phyloP scores from a whole-genome alignment of 2,329 filamentous ascomycete genomes.

The Fusarium xyrophilum region DNA sequence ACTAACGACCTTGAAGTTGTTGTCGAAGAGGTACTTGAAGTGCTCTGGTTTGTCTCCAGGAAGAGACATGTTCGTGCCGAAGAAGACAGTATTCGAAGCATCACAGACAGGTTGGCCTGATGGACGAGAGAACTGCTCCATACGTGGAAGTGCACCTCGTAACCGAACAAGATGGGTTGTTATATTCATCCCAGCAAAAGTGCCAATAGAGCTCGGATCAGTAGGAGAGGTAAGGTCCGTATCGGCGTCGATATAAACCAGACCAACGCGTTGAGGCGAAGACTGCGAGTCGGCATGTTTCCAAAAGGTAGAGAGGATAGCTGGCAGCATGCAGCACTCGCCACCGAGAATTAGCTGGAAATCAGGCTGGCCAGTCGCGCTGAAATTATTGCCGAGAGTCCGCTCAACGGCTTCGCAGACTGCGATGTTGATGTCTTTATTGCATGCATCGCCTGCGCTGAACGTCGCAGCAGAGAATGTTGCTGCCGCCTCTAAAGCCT shows the following conservation, averaged over 20 bases:
- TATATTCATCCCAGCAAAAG: slow-evolving; percentile 37
- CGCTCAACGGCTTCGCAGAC: slow-evolving; percentile 21
- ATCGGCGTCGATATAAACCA: slow-evolving; percentile 37
- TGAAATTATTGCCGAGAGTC: not conserved
- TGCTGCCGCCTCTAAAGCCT: slow-evolving; percentile 16
- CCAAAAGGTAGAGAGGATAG: slow-evolving; percentile 26
- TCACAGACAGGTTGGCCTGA: slow-evolving; percentile 31
- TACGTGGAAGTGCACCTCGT: slow-evolving; percentile 12
- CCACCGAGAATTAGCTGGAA: slow-evolving; percentile 32
- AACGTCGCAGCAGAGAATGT: slow-evolving; percentile 12
- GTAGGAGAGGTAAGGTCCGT: slow-evolving; percentile 31
- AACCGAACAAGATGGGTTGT: slow-evolving; percentile 25
- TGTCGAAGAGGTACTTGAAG: slow-evolving; percentile 33
- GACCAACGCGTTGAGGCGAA: slow-evolving; percentile 12
- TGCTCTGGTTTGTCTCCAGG: slow-evolving; percentile 33
- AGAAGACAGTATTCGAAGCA: slow-evolving; percentile 27
- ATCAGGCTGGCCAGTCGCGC: not conserved
- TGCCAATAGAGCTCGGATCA: slow-evolving; percentile 24
- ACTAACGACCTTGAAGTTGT: slow-evolving; percentile 32
- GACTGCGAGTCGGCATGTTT: not conserved
- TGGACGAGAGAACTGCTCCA: slow-evolving; percentile 27
- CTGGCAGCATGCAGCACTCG: slow-evolving; percentile 32
- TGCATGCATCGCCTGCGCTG: slow-evolving; percentile 10
- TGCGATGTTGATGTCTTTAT: slow-evolving; percentile 23
- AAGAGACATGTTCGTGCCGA: slow-evolving; percentile 32